Conservation (phyloP, 2,329 filamentous ascomycete species). For the Drechslerella stenobrocha region DNA sequence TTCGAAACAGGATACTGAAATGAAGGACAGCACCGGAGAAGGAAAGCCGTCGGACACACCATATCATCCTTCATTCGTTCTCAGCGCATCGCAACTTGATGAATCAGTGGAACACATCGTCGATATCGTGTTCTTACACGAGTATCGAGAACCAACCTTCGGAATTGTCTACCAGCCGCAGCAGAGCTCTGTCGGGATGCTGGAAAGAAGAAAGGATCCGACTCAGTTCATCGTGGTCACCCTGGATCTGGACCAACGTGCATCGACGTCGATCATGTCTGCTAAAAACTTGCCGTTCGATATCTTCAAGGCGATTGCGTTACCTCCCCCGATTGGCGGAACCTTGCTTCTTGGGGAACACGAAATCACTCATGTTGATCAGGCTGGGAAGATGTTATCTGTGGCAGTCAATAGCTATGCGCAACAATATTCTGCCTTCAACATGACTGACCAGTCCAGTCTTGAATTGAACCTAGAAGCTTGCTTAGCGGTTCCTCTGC, state of each 20-base stretch:
- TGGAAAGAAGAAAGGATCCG: conserved; percentile 71
- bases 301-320: conserved; percentile 75
- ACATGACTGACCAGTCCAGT: conserved; percentile 79
- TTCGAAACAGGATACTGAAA: conserved; percentile 41
- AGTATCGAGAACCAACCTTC: conserved; percentile 97
- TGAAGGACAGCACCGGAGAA: conserved; percentile 46
- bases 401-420: conserved; percentile 92
- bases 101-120: conserved; percentile 83
- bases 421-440: conserved; percentile 76
- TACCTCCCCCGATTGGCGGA: conserved; percentile 85
- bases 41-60: conserved; percentile 62
- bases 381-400: conserved; percentile 89
- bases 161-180: conserved; percentile 82
- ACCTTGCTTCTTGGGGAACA: conserved; percentile 84
- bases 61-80: conserved; percentile 88
- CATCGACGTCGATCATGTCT: conserved; percentile 88
- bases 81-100: conserved; percentile 85
- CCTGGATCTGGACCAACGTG: conserved; percentile 86
- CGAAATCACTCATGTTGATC: conserved; percentile 91
- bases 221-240: conserved; percentile 93
- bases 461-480: conserved; percentile 79
- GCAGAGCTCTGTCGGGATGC: conserved; percentile 72
- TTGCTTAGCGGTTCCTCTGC: conserved; percentile 75
- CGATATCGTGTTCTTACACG: conserved; percentile 88
- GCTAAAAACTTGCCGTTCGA: conserved; percentile 85